Conservation (phyloP, 129 eudicot species). For the Flaveria sonorensis region DNA sequence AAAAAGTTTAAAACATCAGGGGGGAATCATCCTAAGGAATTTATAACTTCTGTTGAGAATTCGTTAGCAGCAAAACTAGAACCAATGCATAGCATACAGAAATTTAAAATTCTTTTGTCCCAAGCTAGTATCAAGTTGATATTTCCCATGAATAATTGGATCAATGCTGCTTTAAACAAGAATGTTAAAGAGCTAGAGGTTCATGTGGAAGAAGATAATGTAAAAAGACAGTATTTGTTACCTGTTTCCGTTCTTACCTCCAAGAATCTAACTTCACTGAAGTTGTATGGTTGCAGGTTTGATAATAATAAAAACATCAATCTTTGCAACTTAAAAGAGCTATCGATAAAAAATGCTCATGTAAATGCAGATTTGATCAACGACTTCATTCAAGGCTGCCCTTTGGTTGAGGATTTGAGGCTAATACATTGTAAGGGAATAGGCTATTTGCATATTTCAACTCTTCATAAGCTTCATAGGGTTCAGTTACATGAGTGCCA, state of each 20-base stretch:
- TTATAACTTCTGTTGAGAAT: slow-evolving; percentile 41
- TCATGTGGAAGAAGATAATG: slow-evolving; percentile 25
- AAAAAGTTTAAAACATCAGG: slow-evolving; percentile 27
- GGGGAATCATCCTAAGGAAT: slow-evolving; percentile 22
- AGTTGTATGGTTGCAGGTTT: slow-evolving; percentile 42
- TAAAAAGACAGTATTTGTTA: slow-evolving; percentile 26
- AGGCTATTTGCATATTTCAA: slow-evolving; percentile 33
- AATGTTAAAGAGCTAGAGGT: slow-evolving; percentile 59
- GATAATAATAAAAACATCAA: slow-evolving; percentile 17
- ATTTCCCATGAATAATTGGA: slow-evolving; percentile 31
- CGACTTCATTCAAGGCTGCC: slow-evolving; percentile 44
- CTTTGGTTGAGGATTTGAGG: slow-evolving; percentile 59
- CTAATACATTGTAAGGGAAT: slow-evolving; percentile 41
- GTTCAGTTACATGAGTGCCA: slow-evolving; percentile 56
- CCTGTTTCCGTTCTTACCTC: slow-evolving; percentile 32
- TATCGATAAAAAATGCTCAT: slow-evolving; percentile 40
- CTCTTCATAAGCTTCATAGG: slow-evolving; percentile 39
- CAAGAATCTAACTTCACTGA: slow-evolving; percentile 45
- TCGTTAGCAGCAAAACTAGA: slow-evolving; percentile 40
- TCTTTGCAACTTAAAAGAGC: slow-evolving; percentile 39
- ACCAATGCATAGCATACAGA: slow-evolving; percentile 36
- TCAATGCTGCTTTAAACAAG: slow-evolving; percentile 40
- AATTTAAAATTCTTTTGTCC: slow-evolving; percentile 44
- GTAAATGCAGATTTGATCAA: slow-evolving; percentile 34
- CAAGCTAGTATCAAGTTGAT: background rate